Evolutionary conservation across 1,284 basidiomycete genomes (phyloP).

Genomic region (Naganishia albida): DNA sequence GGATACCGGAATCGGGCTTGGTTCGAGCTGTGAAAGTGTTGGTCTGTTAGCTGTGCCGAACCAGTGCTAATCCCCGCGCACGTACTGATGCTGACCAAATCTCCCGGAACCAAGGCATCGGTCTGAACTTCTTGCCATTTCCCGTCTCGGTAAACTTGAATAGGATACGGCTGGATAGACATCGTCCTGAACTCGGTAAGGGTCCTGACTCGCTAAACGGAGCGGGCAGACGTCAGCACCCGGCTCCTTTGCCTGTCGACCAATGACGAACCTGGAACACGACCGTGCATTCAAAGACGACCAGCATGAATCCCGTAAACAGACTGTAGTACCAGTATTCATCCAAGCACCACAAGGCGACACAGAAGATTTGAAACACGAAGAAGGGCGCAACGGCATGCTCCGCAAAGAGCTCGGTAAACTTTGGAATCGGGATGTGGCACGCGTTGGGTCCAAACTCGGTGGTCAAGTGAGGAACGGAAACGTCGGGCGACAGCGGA

Average conservation of each 20-base stretch:
- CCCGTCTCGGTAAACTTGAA: slow-evolving; percentile 74
- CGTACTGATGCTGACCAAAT: slow-evolving; percentile 72
- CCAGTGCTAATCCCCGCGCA: not conserved
- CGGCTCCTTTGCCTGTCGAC: no score
- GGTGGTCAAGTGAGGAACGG: slow-evolving; percentile 54
- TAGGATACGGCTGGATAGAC: slow-evolving; percentile 84
- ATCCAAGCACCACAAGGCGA: slow-evolving; percentile 91
- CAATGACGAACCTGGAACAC: slow-evolving; percentile 78
- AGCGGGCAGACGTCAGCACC: not conserved
- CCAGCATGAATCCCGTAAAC: slow-evolving; percentile 94
- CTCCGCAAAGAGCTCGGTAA: slow-evolving; percentile 82
- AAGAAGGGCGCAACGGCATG: slow-evolving; percentile 94
- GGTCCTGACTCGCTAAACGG: slow-evolving; percentile 74
- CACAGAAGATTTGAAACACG: slow-evolving; percentile 94
- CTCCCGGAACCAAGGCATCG: slow-evolving; percentile 83
- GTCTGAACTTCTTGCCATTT: slow-evolving; percentile 79
- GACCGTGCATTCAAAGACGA: slow-evolving; percentile 95
- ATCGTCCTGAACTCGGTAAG: slow-evolving; percentile 93
- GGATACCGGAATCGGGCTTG: slow-evolving; percentile 79
- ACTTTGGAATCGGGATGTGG: slow-evolving; percentile 90
- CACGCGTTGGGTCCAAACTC: slow-evolving; percentile 91
- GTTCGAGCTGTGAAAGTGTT: slow-evolving; percentile 60
- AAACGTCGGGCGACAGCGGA: slow-evolving; percentile 43
- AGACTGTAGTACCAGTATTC: slow-evolving; percentile 98
- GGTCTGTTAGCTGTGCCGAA: not conserved